These are phyloP conservation scores for Penicillium sp. DNA, from an alignment of 2,329 filamentous ascomycete species.

Conservation along the genomic window DNA sequence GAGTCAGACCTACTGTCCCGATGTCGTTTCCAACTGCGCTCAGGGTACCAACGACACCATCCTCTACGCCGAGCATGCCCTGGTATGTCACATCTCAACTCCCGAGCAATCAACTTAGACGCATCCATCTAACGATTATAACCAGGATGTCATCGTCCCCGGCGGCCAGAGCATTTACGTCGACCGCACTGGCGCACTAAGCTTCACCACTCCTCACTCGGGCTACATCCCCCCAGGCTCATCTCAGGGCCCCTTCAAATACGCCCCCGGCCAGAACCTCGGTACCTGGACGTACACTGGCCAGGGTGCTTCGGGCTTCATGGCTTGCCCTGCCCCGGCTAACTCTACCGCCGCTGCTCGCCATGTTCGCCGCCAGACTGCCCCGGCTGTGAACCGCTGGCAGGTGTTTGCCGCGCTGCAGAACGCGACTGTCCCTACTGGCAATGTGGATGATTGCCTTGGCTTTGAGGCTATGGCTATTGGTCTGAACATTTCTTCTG, in stretches of 20 bases:
- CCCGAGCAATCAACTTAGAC: too few relatives aligned
- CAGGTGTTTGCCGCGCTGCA: conserved; percentile 49
- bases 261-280: conserved; percentile 35
- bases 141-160: conserved; percentile 60
- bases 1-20: conserved; percentile 57
- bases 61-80: conserved; percentile 46
- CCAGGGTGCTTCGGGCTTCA: conserved; percentile 46
- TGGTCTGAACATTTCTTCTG: conserved; percentile 26
- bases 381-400: conserved; percentile 32
- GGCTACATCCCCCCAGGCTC: conserved; percentile 57
- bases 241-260: conserved; percentile 56
- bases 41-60: conserved; percentile 56
- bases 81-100: conserved; percentile 41
- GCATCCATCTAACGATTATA: conserved; percentile 12
- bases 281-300: conserved; percentile 39
- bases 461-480: conserved; percentile 45
- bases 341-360: conserved; percentile 18
- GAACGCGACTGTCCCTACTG: conserved; percentile 47
- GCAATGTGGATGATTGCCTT: conserved; percentile 46
- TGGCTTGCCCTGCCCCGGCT: conserved; percentile 47
- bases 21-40: conserved; percentile 43
- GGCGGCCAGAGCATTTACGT: conserved; percentile 69
- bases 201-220: conserved; percentile 64
- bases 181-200: conserved; percentile 58
- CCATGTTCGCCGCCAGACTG: conserved; percentile 18